Evolutionary conservation across 192 early-diverging fungal genomes (phyloP).

Genomic region (Rhizoclosmatium globosum): DNA sequence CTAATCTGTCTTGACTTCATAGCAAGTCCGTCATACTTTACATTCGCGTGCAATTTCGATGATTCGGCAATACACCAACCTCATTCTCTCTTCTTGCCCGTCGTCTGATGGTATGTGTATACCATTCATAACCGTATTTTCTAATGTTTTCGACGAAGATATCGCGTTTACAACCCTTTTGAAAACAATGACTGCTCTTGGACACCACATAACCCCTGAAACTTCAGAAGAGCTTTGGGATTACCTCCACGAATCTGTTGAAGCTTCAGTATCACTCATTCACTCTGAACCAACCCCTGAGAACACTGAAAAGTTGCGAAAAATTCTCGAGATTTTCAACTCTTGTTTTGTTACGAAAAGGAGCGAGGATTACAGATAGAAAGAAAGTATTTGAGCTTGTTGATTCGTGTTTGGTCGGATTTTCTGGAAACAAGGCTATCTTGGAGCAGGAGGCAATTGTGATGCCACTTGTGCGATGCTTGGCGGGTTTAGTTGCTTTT

Average conservation of each 20-base stretch:
- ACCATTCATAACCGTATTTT: not conserved
- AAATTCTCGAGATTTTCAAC: constrained; percentile 22
- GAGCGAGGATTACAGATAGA: not conserved
- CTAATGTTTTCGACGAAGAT: constrained; percentile 17
- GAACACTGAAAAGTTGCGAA: constrained; percentile 14
- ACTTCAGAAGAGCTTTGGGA: constrained; percentile 47
- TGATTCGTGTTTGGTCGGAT: not conserved
- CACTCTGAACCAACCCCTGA: not conserved
- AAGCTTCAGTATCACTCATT: not conserved
- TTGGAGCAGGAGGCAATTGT: constrained; percentile 36
- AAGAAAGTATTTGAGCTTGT: constrained; percentile 12
- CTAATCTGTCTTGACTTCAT: not conserved
- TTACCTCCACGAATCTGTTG: constrained; percentile 21
- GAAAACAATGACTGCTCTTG: constrained; percentile 45
- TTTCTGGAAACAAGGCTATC: constrained; percentile 22
- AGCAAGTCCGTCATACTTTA: constrained; percentile 61
- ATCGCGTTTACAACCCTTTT: constrained; percentile 36
- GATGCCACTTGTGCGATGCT: constrained; percentile 42
- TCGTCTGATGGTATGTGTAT: constrained; percentile 22
- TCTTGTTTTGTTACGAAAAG: constrained; percentile 19
- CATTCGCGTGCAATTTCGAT: constrained; percentile 63
- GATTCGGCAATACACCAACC: constrained; percentile 35
- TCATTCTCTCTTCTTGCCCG: constrained; percentile 23
- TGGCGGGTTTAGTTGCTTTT: constrained; percentile 40
- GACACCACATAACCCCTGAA: constrained; percentile 46